Evolutionary conservation across 305 asterid species (phyloP), one percentile per base, ranked within the genome.

Genomic region (Withania somnifera): DNA sequence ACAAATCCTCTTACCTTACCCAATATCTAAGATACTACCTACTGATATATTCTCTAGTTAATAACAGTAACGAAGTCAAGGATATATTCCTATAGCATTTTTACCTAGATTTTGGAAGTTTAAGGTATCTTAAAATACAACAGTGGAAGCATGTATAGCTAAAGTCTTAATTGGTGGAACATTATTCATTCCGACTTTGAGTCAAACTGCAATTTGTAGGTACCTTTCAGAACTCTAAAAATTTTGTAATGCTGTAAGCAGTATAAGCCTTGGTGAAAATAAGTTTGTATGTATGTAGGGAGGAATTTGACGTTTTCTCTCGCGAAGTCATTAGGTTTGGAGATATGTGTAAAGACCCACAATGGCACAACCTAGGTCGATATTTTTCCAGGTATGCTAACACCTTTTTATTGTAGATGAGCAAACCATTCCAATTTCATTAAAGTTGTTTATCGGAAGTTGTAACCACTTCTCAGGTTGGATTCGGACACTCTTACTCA

Each of bases 261-360:
- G 78, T 45, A 71, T 71, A 22, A 14, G 60, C 79, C 38, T 75
- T 2, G 17, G 42, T 75, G 61, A 50, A 28, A 60, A 45, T 81
- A 38, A 24, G 10, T 22, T 77, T 71, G 77, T 85, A 50, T 66
- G 61, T 57, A 73, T 86, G 77, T 86, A 96, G 99, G 92, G 98
- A 97, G 86, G 99, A 97, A 87, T 95, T 94, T 84, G 95, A 92
- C 50, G 91, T 97, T 63, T 94, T 94, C 84, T 89, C 97, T 28
- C 95, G 97, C 7, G 99, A 97, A 92, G 95, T 97, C 38, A 84
- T 94, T 69, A 91, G 99, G 85, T 97, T 97, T 81, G 99, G 99
- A 78, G 90, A 97, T 88, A 76, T 93, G 89, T 94, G 99, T 87
- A 96, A 90, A 89, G 99, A 96, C 86, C 98, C 98, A 28, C 99